phyloP scores from a whole-genome alignment of 2,329 filamentous ascomycete species.

The Aspergillus tanneri region DNA sequence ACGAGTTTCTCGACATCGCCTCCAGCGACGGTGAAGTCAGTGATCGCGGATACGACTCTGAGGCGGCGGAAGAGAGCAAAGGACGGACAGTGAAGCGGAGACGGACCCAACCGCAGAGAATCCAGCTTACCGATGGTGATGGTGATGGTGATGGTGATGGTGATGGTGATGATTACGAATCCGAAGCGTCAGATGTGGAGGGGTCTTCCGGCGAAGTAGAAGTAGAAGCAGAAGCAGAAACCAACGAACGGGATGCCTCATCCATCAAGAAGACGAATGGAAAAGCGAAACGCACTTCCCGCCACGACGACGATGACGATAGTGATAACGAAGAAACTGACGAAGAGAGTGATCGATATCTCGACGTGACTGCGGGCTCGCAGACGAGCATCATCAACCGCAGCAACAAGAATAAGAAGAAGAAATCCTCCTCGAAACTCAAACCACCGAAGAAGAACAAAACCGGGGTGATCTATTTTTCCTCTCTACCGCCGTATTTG shows the following conservation, averaged over 20 bases:
- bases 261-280: conserved; percentile 16
- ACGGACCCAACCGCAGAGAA: conserved; percentile 26
- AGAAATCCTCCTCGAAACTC: conserved; percentile 17
- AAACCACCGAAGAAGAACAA: conserved; percentile 34
- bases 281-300: conserved; percentile 10
- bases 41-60: conserved; percentile 47
- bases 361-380: too few species aligned
- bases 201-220: conserved; percentile 15
- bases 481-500: conserved; percentile 49
- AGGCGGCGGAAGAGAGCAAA: conserved; percentile 44
- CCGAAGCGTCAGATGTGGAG: conserved; percentile 34
- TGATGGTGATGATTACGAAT: conserved; percentile 46
- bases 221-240: conserved; percentile 8
- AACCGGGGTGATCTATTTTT: conserved; percentile 47
- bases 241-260: too few species aligned
- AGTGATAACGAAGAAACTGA: conserved; percentile 7
- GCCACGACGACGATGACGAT: conserved; percentile 13
- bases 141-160: too few species aligned
- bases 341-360: conserved; percentile 13
- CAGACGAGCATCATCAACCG: conserved; percentile 1
- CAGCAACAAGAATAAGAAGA: conserved; percentile 7
- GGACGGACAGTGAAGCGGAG: conserved; percentile 35
- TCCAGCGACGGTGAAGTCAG: conserved; percentile 40
- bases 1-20: conserved; percentile 41
- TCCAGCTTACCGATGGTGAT: too few species aligned